These are phyloP conservation scores for Mycena galopus DNA, from an alignment of 768 basidiomycete genomes.

Conservation along the genomic window DNA sequence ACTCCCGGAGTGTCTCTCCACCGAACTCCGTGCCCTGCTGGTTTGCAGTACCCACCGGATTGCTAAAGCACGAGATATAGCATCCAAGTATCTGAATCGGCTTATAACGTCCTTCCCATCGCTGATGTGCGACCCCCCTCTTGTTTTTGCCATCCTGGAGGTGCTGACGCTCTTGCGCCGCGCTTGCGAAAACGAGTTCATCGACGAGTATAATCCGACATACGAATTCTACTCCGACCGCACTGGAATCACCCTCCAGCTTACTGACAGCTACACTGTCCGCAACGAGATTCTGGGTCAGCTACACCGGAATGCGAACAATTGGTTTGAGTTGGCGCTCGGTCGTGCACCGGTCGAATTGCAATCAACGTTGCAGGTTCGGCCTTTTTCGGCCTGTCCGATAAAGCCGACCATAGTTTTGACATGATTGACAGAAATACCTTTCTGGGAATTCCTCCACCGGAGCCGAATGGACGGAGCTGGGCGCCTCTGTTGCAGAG, in stretches of 20 bases:
- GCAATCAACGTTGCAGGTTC: constrained; percentile 91
- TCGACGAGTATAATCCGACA: constrained; percentile 94
- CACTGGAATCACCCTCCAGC: constrained; percentile 77
- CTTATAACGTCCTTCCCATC: constrained; percentile 94
- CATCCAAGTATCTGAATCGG: constrained; percentile 85
- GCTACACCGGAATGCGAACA: constrained; percentile 78
- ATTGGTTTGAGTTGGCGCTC: constrained; percentile 90
- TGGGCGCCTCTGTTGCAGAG: constrained; percentile 92
- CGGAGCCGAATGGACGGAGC: constrained; percentile 83
- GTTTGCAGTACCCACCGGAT: constrained; percentile 87
- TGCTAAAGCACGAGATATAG: constrained; percentile 83
- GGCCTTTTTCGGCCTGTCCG: constrained; percentile 34
- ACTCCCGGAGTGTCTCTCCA: constrained; percentile 74
- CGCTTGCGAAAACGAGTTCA: constrained; percentile 91
- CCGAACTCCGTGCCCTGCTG: constrained; percentile 82
- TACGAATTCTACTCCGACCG: constrained; percentile 88
- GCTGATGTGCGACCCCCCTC: constrained; percentile 89
- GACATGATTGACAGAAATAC: constrained; percentile 75
- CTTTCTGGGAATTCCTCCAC: constrained; percentile 78
- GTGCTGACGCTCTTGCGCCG: constrained; percentile 89
- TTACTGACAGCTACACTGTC: constrained; percentile 88
- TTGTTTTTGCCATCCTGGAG: constrained; percentile 92
- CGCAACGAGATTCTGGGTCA: constrained; percentile 88
- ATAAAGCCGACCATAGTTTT: constrained; percentile 1
- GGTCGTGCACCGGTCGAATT: constrained; percentile 92